A percentile compares a stretch with the other conserved stretches of the same genome.
These are phyloP conservation scores for Brettanomyces nanus DNA, from an alignment of 805 yeast species.

Conservation along the genomic window DNA sequence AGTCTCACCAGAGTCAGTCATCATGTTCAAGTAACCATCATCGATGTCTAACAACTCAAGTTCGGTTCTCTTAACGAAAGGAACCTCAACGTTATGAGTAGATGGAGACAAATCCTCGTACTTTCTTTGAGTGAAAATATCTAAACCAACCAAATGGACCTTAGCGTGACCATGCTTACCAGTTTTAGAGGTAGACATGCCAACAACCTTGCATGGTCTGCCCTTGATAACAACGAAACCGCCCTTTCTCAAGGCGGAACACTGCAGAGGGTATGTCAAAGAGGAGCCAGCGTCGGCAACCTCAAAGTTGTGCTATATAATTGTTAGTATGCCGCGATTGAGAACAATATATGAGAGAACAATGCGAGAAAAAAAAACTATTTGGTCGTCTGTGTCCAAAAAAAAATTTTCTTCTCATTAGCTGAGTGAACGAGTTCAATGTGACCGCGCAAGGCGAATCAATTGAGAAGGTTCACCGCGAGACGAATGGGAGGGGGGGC, in stretches of 20 bases:
- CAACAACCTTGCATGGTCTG: conserved; percentile 99
- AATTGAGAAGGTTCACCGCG: no score
- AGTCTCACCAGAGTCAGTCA: conserved; percentile 97
- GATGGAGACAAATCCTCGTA: conserved; percentile 99
- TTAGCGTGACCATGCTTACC: conserved; percentile 99
- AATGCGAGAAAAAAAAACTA: no score
- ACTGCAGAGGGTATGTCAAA: conserved; percentile 96
- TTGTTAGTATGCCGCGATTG: no score
- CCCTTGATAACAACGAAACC: conserved; percentile 98
- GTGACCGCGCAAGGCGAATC: no score
- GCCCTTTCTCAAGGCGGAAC: conserved; percentile 99
- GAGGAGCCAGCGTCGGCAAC: conserved; percentile 99
- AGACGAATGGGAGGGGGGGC: no score
- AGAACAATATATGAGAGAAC: no score
- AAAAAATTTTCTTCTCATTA: no score
- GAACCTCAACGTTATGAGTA: conserved; percentile 99
- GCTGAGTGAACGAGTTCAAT: no score
- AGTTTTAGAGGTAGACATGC: conserved; percentile 99
- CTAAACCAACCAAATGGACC: conserved; percentile 98
- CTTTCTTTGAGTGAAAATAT: conserved; percentile 98
- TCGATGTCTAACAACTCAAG: conserved; percentile 96
- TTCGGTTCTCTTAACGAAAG: conserved; percentile 93
- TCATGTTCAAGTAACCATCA: conserved; percentile 94
- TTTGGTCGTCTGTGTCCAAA: no score
- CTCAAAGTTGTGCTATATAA: conserved; percentile 82